Evolutionary conservation across 768 basidiomycete genomes (phyloP), one percentile per base, ranked within the genome.

Genomic region (Pleurotus platypus): DNA sequence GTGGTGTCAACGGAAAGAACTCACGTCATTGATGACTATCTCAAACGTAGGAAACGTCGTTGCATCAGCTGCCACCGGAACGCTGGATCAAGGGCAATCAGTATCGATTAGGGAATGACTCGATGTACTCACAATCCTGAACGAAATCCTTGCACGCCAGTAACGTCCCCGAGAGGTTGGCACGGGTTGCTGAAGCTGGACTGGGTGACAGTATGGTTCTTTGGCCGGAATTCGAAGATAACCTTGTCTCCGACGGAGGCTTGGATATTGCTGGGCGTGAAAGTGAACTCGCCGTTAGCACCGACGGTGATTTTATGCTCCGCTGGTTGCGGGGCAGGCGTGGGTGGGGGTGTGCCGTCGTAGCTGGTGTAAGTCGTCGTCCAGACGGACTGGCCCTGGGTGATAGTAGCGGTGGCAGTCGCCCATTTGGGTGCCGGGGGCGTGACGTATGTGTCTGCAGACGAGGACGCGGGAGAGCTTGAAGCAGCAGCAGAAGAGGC

Each of bases 11-110:
- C 2, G n/a, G 3, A n/a, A 3, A 15, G 7, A 43, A 70, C 73
- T 18, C 63, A 78, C 77, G 66, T 85, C 77, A 66, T 85, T 85
- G 59, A 85, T 69, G 38, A 71, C 72, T 56, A 86, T 67, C 9
- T 74, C 77, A 64, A 69, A 85, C 0, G 77, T 79, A 6, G 84
- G 84, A 70, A 81, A 78, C 11, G 55, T 63, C 5, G 73, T 73
- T 4, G 73, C 73, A 55, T 65, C 64, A 26, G 69, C 70, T 15
- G 70, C 61, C 16, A 84, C 83, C 4, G 77, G 9, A 35, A 35
- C 30, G 3, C 30, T 35, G 11, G 30, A 35, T 35, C 30, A 35
- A 35, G 30, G 30, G 11, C 8, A 11, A 35, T 35, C 30, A 35
- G 30, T 11, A 35, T 11, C 30, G 9, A 9, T 9, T 9, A 3